Percentiles rank a stretch among this genome's conserved stretches.
These are phyloP conservation scores for Diaporthe humulicola DNA, from an alignment of 2,329 filamentous ascomycete species.

Conservation along the genomic window DNA sequence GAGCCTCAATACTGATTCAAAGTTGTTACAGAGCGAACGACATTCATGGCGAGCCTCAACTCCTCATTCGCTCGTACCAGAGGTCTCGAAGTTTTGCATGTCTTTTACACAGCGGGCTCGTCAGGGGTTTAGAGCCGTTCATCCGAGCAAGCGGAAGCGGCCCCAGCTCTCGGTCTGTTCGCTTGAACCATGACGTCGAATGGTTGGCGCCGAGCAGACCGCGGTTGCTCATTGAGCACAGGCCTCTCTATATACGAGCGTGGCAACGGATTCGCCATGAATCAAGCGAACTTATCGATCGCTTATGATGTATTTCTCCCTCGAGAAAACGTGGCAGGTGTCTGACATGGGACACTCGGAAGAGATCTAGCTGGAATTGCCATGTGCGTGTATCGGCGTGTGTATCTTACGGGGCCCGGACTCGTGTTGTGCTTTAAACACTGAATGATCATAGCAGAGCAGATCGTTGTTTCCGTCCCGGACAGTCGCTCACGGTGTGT, in stretches of 20 bases:
- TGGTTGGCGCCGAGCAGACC: neutral
- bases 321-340: neutral
- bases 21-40: neutral
- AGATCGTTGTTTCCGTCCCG: neutral
- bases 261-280: neutral
- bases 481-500: neutral
- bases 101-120: neutral
- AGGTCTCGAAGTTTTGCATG: neutral
- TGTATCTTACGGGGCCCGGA: neutral
- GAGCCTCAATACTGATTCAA: neutral
- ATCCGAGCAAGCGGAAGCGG: constrained; percentile 2
- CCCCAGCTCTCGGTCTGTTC: neutral
- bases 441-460: neutral
- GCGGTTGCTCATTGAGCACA: neutral
- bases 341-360: neutral
- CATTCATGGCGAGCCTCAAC: neutral
- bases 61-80: neutral
- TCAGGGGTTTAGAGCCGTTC: neutral
- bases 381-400: neutral
- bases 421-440: neutral
- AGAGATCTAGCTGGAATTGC: neutral
- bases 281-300: too few species aligned
- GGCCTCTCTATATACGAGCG: neutral
- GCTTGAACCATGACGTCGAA: constrained; percentile 4
- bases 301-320: too few species aligned